A percentile compares a stretch with the other conserved stretches of the same genome.
These are phyloP conservation scores for Coniochaeta sp. DNA, from an alignment of 2,329 filamentous ascomycete genomes.

Conservation along the genomic window DNA sequence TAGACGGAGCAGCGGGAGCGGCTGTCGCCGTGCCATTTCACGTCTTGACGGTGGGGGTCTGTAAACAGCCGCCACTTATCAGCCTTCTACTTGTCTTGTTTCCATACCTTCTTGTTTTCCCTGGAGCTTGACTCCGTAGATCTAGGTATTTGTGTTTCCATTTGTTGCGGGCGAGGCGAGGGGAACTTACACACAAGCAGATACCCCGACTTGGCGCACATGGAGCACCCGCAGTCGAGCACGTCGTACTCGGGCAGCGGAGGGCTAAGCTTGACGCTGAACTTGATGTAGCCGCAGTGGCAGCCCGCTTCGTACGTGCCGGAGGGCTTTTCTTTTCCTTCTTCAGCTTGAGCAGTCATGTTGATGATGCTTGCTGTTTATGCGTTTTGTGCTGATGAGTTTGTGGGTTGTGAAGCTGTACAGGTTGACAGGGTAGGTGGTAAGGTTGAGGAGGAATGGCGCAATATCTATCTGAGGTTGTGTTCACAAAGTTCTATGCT, in stretches of 20 bases:
- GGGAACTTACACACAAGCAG: conserved; percentile 39
- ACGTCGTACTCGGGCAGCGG: conserved; percentile 37
- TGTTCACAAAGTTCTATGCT: too few species aligned
- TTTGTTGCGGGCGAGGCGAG: neutral
- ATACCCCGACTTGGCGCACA: conserved; percentile 43
- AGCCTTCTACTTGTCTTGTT: too few species aligned
- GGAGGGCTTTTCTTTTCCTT: conserved; percentile 13
- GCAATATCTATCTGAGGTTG: neutral
- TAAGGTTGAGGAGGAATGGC: too few species aligned
- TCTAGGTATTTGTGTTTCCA: neutral
- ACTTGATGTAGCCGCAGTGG: conserved; percentile 45
- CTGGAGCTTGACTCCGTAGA: too few species aligned
- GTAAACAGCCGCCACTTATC: too few species aligned
- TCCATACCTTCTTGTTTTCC: too few species aligned
- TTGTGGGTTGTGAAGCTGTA: too few species aligned
- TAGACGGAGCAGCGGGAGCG: conserved; percentile 27
- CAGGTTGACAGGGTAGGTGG: too few species aligned
- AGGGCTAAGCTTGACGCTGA: conserved; percentile 39
- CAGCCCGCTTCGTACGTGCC: conserved; percentile 41
- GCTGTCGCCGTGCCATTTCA: conserved; percentile 35
- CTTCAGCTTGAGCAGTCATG: neutral
- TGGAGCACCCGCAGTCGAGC: conserved; percentile 46
- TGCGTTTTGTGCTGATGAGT: too few species aligned
- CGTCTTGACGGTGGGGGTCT: conserved; percentile 32
- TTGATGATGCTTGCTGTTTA: too few species aligned